Percentiles rank a stretch among this genome's conserved stretches.
Conservation (phyloP, 331 rosid species). For the Arachis monticola region DNA sequence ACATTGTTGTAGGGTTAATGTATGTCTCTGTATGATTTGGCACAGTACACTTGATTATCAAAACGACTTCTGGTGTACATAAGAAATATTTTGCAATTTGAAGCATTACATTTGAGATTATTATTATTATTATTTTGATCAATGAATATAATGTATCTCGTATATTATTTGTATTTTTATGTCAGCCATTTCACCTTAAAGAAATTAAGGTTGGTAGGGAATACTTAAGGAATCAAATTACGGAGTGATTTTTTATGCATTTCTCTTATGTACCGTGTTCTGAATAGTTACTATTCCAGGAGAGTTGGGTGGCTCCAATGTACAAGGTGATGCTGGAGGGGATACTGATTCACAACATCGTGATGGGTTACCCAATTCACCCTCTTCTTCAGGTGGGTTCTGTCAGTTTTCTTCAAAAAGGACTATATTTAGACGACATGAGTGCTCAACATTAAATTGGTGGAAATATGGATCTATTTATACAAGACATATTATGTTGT, state of each 20-base stretch:
- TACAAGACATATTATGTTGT: constrained; percentile 80
- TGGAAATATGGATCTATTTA: constrained; percentile 89
- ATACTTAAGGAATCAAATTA: not conserved
- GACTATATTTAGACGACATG: constrained; percentile 94
- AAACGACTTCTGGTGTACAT: constrained; percentile 2
- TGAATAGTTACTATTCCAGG: constrained; percentile 48
- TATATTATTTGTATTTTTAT: not conserved
- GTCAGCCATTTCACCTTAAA: not conserved
- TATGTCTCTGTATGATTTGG: constrained; percentile 4
- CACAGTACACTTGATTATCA: not conserved
- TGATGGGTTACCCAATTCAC: constrained; percentile 88
- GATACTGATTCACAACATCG: constrained; percentile 63
- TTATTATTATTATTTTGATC: not conserved
- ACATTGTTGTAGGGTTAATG: constrained; percentile 3
- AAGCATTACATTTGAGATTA: constrained; percentile 2
- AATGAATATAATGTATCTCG: not conserved
- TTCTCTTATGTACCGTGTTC: constrained; percentile 10
- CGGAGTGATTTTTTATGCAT: not conserved
- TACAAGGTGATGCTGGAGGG: constrained; percentile 75
- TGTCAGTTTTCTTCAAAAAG: constrained; percentile 96
- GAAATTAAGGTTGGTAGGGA: not conserved
- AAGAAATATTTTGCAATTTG: constrained; percentile 15
- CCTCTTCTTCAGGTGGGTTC: constrained; percentile 99
- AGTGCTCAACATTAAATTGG: constrained; percentile 89
- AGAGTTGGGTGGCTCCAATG: constrained; percentile 94